These are phyloP conservation scores for Heterobasidion parviporum DNA, from an alignment of 1,284 basidiomycete genomes.

Conservation along the genomic window DNA sequence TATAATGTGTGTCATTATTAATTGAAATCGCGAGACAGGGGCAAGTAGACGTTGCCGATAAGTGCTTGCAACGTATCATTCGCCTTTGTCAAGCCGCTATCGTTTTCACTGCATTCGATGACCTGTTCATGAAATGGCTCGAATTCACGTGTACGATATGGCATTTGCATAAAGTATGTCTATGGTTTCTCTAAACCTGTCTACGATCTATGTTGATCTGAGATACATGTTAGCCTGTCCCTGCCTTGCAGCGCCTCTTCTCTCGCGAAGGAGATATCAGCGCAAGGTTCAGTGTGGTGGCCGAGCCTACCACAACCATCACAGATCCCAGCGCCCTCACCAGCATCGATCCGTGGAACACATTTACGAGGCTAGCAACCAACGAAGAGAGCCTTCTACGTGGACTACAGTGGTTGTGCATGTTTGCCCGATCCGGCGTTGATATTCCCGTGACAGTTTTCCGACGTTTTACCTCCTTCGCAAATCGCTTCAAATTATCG, in stretches of 20 bases:
- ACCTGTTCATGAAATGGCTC: slow-evolving; percentile 60
- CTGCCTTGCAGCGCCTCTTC: slow-evolving; percentile 52
- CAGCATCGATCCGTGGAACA: slow-evolving; percentile 47
- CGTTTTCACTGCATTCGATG: slow-evolving; percentile 53
- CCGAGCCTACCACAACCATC: slow-evolving; percentile 12
- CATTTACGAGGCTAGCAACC: slow-evolving; percentile 37
- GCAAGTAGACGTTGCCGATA: slow-evolving; percentile 17
- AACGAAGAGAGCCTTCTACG: slow-evolving; percentile 37
- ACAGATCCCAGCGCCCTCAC: slow-evolving; percentile 21
- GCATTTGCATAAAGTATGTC: slow-evolving; percentile 28
- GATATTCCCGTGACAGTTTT: slow-evolving; percentile 51
- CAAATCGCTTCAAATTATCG: slow-evolving; percentile 29
- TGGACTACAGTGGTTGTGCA: slow-evolving; percentile 55
- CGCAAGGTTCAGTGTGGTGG: slow-evolving; percentile 19
- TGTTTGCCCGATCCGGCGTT: slow-evolving; percentile 61
- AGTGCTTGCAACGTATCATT: slow-evolving; percentile 41
- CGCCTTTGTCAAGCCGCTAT: slow-evolving; percentile 47
- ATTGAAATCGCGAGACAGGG: slow-evolving; percentile 4
- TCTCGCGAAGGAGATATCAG: slow-evolving; percentile 38
- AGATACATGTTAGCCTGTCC: slow-evolving; percentile 31
- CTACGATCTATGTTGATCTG: neutral
- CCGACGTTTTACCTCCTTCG: slow-evolving; percentile 34
- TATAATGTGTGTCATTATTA: slow-evolving; percentile 8
- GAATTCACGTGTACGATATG: slow-evolving; percentile 32
- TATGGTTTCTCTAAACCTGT: slow-evolving; percentile 1